phyloP scores from a whole-genome alignment of 2,329 filamentous ascomycete genomes.

The Exophiala sideris region DNA sequence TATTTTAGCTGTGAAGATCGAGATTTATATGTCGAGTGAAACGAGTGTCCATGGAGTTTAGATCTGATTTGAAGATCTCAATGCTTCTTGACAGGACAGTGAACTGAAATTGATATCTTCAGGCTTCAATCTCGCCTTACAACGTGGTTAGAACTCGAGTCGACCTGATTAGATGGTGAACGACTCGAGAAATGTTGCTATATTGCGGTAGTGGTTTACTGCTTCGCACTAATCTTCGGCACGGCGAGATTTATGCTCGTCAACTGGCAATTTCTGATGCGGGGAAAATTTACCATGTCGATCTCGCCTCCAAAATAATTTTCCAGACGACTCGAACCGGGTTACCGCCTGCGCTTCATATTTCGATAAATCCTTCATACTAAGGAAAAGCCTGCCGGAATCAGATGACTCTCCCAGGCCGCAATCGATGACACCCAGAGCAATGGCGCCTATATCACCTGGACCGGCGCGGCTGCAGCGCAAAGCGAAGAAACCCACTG shows the following conservation, averaged over 20 bases:
- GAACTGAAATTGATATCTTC: neutral
- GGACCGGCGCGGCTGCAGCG: conserved; percentile 70
- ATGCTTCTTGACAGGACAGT: no score
- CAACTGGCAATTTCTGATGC: neutral
- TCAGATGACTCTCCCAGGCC: neutral
- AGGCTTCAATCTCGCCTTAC: neutral
- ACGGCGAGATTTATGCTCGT: neutral
- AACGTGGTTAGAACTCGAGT: neutral
- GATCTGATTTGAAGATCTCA: no score
- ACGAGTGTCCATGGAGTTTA: no score
- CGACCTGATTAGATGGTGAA: neutral
- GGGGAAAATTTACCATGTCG: conserved; percentile 9
- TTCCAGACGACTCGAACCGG: neutral
- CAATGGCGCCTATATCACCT: conserved; percentile 53
- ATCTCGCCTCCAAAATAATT: conserved; percentile 12
- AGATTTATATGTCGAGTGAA: neutral
- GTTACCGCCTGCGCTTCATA: neutral
- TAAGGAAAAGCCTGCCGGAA: no score
- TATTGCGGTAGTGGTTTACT: neutral
- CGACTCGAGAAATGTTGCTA: neutral
- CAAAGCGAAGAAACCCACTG: conserved; percentile 60
- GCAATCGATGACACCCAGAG: conserved; percentile 1
- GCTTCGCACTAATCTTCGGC: neutral
- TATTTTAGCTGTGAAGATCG: neutral
- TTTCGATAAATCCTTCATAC: neutral